Evolutionary conservation across 1,139 yeast species (phyloP).

Genomic region (Saccharomyces hybrid): DNA sequence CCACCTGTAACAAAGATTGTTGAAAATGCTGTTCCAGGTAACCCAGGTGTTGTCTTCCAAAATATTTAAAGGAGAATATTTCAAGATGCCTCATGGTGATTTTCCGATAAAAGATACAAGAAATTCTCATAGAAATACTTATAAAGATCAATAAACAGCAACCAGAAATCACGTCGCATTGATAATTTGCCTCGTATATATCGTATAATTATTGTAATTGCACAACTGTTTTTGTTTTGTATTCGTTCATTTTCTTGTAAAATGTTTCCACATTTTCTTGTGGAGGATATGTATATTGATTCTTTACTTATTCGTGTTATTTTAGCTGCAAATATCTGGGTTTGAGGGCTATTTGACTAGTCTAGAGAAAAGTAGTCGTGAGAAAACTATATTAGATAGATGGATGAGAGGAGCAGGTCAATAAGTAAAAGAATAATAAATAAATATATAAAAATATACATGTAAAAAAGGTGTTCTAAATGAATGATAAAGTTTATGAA

Average conservation of each 20-base stretch:
- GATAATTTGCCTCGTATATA: neutral
- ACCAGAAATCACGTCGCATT: neutral
- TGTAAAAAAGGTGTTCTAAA: neutral
- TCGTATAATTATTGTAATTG: neutral
- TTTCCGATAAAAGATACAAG: neutral
- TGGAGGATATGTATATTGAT: neutral
- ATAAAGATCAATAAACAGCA: neutral
- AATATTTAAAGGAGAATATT: conserved; percentile 36
- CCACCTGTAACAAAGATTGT: conserved; percentile 58
- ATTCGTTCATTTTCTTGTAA: neutral
- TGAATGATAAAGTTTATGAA: neutral
- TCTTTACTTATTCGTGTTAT: neutral
- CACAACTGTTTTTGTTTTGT: neutral
- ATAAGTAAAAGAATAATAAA: neutral
- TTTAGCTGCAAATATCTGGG: neutral
- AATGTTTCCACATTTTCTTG: neutral
- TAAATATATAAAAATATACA: neutral
- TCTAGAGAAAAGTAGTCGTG: neutral
- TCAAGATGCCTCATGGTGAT: neutral
- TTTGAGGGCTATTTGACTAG: neutral
- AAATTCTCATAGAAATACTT: neutral
- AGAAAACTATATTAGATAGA: neutral
- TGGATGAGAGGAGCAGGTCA: neutral
- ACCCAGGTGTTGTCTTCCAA: conserved; percentile 74
- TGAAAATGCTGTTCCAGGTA: conserved; percentile 86